phyloP scores from a whole-genome alignment of 345 rosid species.

The Moricandia arvensis region DNA sequence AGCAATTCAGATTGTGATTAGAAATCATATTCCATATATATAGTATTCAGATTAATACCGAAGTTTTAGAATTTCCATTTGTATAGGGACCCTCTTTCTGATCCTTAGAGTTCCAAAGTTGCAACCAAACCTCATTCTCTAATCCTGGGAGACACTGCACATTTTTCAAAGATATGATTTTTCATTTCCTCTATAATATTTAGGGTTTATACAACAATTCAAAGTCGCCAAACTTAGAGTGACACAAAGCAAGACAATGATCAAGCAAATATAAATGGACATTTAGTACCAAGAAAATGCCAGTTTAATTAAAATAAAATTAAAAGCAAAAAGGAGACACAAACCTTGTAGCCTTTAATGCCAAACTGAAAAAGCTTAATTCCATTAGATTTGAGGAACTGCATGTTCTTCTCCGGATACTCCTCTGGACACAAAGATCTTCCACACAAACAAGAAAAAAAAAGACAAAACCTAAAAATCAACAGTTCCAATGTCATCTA shows the following conservation, averaged over 20 bases:
- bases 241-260: slow-evolving; percentile 14
- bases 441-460: slow-evolving; percentile 9
- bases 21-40: background rate
- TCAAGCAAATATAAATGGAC: background rate
- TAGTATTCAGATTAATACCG: slow-evolving; percentile 25
- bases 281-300: background rate
- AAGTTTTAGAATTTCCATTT: slow-evolving; percentile 31
- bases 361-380: slow-evolving; percentile 86
- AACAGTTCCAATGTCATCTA: background rate
- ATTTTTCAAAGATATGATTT: background rate
- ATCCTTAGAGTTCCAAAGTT: slow-evolving; percentile 33
- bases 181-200: background rate
- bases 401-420: slow-evolving; percentile 70
- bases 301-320: background rate
- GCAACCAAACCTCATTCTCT: slow-evolving; percentile 39
- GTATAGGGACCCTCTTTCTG: slow-evolving; percentile 36
- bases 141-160: slow-evolving; percentile 37
- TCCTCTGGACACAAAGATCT: slow-evolving; percentile 93
- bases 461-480: slow-evolving; percentile 11
- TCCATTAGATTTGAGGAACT: slow-evolving; percentile 77
- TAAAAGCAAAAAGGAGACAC: background rate
- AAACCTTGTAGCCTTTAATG: slow-evolving; percentile 86
- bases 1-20: background rate
- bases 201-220: background rate
- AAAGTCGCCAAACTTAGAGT: background rate